These are phyloP conservation scores for Hortiboletus campestris DNA, from an alignment of 768 basidiomycete genomes.

Conservation along the genomic window DNA sequence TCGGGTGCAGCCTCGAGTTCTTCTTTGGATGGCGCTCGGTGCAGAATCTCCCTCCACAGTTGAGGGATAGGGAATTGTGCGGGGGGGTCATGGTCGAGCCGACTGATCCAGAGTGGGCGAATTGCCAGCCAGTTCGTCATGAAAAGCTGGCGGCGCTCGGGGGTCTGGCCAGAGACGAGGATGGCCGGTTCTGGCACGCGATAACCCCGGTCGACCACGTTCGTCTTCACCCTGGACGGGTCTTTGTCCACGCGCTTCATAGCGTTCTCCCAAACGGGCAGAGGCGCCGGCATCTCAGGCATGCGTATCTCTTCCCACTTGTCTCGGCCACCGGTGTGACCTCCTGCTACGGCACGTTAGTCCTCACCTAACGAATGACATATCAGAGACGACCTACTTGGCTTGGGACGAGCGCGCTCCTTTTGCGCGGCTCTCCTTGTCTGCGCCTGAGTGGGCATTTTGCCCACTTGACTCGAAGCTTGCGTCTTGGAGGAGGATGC, in stretches of 20 bases:
- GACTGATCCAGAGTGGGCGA: constrained; percentile 2
- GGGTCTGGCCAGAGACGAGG: neutral
- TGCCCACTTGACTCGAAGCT: neutral
- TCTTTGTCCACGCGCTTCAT: neutral
- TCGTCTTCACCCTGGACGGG: neutral
- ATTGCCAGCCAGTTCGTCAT: constrained; percentile 11
- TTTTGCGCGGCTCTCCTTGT: neutral
- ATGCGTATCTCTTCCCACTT: neutral
- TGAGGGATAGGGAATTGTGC: constrained; percentile 2
- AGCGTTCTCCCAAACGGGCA: neutral
- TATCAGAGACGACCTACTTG: no score
- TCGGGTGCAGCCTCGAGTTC: neutral
- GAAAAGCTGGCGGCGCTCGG: neutral
- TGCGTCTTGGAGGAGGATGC: neutral
- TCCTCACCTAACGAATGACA: no score
- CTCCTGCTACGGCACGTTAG: no score
- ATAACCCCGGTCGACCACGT: constrained; percentile 1
- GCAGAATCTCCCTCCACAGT: neutral
- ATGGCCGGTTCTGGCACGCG: constrained; percentile 5
- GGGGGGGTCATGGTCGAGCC: constrained; percentile 1
- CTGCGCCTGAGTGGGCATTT: neutral
- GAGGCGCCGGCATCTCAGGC: neutral
- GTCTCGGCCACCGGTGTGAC: neutral
- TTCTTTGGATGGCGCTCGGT: neutral
- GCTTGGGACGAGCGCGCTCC: neutral